Evolutionary conservation across 768 basidiomycete genomes (phyloP), one percentile per base, ranked within the genome.

Genomic region (Suillus clintonianus): DNA sequence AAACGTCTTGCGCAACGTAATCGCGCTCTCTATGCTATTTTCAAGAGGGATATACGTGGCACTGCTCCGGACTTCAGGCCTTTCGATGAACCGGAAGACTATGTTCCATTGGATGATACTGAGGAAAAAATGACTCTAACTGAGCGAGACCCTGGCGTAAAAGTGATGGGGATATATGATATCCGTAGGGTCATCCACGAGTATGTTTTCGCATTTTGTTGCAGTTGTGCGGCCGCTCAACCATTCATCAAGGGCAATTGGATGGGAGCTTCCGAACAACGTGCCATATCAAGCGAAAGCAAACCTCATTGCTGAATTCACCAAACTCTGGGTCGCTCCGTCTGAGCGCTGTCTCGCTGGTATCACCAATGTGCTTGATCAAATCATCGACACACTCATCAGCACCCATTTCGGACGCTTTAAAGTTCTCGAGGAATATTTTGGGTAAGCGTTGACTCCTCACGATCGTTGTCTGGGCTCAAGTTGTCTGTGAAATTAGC

Each of bases 381-480:
- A 75, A 39, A 54, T 75, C 11, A 63, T 80, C 4, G 64, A 73
- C 15, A 22, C 61, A 0, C 71, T 76, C 10, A 65, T 80, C 34
- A 62, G 72, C 8, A 61, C 64, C 3, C 76, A 78, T 58, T 87
- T 85, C 62, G 77, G 77, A 5, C 75, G 77, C 11, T 85, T 83
- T 60, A 72, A 62, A 15, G 45, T 68, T 11, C 76, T 85, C 1
- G 70, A 77, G 45, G 62, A 65, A 6, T 63, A 74, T 59, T 65
- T 85, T 32, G 74, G 68, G 83, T 84, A 62, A 10, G 76, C 73
- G 13, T 37, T 36, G 69, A 13, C 9, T 14, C 14, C 11, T 54
- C 14, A 43, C 72, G 0, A 9, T 59, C 0, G 53, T 24, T 9
- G 36, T 17, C 14, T 15, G 7, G 36, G 62, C 5, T 78, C 37